These are phyloP conservation scores for Aegilops sharonensis DNA, from an alignment of 176 grass and related monocot species.

Conservation along the genomic window DNA sequence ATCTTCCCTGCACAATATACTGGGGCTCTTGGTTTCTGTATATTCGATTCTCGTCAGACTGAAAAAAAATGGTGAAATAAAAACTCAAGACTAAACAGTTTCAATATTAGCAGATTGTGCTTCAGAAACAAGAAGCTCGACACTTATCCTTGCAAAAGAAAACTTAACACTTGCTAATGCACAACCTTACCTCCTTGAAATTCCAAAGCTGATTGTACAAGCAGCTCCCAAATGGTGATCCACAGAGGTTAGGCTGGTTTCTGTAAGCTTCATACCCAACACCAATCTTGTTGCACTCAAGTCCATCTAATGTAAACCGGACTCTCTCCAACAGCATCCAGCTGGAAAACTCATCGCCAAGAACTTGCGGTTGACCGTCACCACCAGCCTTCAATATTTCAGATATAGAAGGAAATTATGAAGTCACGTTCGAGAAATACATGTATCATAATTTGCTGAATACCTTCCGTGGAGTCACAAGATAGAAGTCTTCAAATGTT, in stretches of 20 bases:
- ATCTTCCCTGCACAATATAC: constrained; percentile 59
- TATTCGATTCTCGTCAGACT: constrained; percentile 61
- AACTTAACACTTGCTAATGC: background rate
- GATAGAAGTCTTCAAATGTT: constrained; percentile 66
- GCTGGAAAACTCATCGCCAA: constrained; percentile 65
- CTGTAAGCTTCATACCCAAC: constrained; percentile 76
- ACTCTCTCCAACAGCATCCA: constrained; percentile 90
- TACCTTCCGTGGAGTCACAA: constrained; percentile 85
- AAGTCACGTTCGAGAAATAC: constrained; percentile 1
- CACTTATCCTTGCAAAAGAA: background rate
- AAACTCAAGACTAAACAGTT: constrained; percentile 2
- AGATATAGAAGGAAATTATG: constrained; percentile 7
- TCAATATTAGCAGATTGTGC: background rate
- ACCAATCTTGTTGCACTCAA: constrained; percentile 88
- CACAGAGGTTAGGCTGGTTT: constrained; percentile 76
- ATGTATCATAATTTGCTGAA: background rate
- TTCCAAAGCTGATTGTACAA: constrained; percentile 77
- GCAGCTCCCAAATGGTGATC: constrained; percentile 55
- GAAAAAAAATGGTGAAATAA: constrained; percentile 30
- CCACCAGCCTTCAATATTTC: constrained; percentile 35
- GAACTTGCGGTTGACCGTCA: constrained; percentile 45
- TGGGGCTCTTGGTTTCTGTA: constrained; percentile 54
- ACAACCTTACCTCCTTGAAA: constrained; percentile 67
- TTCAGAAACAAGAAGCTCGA: constrained; percentile 5
- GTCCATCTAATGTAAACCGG: constrained; percentile 61